Evolutionary conservation across 208 protist genomes (phyloP), one percentile per base, ranked within the genome.

Genomic region (Tritrichomonas foetus): DNA sequence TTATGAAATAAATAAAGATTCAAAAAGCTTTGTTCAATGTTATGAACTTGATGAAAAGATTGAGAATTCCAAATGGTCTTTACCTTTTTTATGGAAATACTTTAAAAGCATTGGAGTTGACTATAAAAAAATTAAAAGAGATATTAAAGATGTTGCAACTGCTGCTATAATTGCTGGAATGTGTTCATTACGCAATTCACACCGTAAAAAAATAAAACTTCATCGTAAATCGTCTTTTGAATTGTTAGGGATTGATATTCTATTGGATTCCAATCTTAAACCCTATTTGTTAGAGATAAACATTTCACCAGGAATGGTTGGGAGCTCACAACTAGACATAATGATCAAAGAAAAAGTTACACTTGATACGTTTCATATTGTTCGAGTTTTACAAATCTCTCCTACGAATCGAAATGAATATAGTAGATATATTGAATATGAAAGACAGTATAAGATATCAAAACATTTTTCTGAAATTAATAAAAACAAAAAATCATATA

Each of bases 221-320:
- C 20, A 53, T 14, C 3, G 78, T 22, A 25, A 89, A n/a, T 27
- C 94, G 20, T 98, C 97, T 96, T 99, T 98, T 94, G 98, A 99
- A 96, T 94, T 99, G 27, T 96, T 98, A 49, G 98, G 98, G 27
- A 98, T 98, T 94, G 98, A 99, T 94, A 96, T 99, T 44, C 95
- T 99, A 2, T 94, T 99, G 47, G 98, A 98, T 94, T 61, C 95
- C 69, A 97, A 97, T 50, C 95, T 98, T 94, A 96, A 97, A 94
- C 97, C 97, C 92, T 98, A 97, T 97, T 95, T 99, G 44, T 96
- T 99, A 94, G 98, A 99, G 96, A 98, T 99, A 50, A 99, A 99
- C 95, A 93, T 93, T 75, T 80, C 72, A 44, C 94, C 94, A 30
- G 95, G 93, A 55, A 80, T 95, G 55, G 14, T 8, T 11, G 78